Evolutionary conservation across 257 asterid genomes (phyloP).

Genomic region (Solanum chmielewskii): DNA sequence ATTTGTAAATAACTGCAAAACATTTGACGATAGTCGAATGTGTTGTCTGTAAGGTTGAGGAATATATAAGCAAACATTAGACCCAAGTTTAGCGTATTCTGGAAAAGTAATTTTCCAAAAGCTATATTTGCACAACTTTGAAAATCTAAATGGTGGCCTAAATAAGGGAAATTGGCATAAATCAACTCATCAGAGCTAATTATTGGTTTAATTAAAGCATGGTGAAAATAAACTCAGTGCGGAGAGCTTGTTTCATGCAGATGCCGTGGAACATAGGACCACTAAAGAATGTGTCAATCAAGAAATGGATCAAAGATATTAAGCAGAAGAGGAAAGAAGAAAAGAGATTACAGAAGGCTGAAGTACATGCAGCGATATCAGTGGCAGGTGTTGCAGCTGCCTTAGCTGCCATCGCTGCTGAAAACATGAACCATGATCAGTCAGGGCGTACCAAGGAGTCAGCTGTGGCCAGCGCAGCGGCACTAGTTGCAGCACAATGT

Average conservation of each 20-base stretch:
- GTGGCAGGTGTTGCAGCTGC: conserved; percentile 95
- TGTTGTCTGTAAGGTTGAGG: background rate
- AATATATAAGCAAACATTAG: background rate
- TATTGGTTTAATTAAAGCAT: background rate
- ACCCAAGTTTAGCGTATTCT: background rate
- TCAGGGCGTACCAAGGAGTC: conserved; percentile 32
- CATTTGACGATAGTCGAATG: background rate
- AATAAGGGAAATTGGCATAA: background rate
- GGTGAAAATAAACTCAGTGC: background rate
- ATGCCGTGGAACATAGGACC: conserved; percentile 63
- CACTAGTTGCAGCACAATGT: conserved; percentile 86
- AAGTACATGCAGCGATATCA: conserved; percentile 87
- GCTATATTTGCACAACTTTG: background rate
- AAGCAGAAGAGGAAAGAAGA: conserved; percentile 68
- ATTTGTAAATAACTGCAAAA: background rate
- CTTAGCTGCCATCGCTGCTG: conserved; percentile 79
- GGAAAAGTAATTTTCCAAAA: background rate
- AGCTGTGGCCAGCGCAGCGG: conserved; percentile 78
- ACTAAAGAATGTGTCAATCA: conserved; percentile 47
- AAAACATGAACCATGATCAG: conserved; percentile 25
- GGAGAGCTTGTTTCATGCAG: conserved; percentile 25
- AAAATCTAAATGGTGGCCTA: background rate
- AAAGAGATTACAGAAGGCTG: conserved; percentile 68
- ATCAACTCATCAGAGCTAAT: background rate
- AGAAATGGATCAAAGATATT: conserved; percentile 82